phyloP scores from a whole-genome alignment of 2,329 filamentous ascomycete species.

The Shiraia sp. region DNA sequence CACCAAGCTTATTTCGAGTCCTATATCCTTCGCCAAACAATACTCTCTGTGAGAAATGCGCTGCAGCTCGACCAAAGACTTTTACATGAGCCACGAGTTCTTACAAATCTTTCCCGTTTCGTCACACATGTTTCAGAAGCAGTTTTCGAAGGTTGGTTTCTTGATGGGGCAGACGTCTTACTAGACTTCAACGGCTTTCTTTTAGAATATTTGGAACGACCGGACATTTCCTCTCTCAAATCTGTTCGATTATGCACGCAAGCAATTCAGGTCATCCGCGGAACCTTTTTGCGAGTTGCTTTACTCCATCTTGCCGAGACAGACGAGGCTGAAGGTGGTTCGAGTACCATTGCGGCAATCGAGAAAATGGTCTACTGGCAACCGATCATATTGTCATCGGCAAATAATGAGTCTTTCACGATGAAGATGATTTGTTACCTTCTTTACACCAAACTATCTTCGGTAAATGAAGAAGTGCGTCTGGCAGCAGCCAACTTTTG shows the following conservation, averaged over 20 bases:
- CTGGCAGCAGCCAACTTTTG: constrained; percentile 80
- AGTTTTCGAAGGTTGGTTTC: constrained; percentile 95
- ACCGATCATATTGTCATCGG: constrained; percentile 78
- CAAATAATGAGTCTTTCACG: constrained; percentile 78
- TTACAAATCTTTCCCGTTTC: constrained; percentile 86
- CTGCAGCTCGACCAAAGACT: constrained; percentile 73
- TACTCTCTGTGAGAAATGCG: constrained; percentile 70
- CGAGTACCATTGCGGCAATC: constrained; percentile 72
- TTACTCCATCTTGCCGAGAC: constrained; percentile 83
- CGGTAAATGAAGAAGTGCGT: constrained; percentile 67
- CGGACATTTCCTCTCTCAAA: constrained; percentile 79
- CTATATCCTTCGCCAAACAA: constrained; percentile 76
- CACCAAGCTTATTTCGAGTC: constrained; percentile 96
- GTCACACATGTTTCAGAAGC: constrained; percentile 82
- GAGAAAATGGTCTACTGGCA: constrained; percentile 95
- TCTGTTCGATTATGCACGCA: constrained; percentile 89
- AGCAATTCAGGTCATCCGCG: constrained; percentile 74
- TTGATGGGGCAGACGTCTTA: constrained; percentile 80
- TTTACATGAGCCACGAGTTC: constrained; percentile 77
- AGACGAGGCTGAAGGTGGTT: constrained; percentile 66
- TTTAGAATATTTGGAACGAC: constrained; percentile 84
- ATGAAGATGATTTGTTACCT: constrained; percentile 89
- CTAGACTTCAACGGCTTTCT: constrained; percentile 85
- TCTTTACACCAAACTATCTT: constrained; percentile 85
- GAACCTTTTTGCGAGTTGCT: constrained; percentile 76